Evolutionary conservation across 805 yeast species (phyloP), one percentile per base, ranked within the genome.

Genomic region (Schwanniomyces pseudopolymorphus): DNA sequence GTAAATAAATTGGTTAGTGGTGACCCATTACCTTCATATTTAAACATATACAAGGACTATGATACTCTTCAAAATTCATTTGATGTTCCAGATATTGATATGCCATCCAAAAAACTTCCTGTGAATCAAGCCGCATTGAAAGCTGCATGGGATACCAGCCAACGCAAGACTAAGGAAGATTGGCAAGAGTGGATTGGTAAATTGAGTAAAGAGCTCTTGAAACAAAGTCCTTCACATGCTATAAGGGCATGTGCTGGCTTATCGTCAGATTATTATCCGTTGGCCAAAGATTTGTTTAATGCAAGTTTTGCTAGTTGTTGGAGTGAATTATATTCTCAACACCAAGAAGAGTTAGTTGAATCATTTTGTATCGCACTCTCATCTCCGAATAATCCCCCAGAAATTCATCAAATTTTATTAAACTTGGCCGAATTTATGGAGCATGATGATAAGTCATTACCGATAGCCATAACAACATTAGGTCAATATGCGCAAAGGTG

Each of bases 131-230:
- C 73, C 33, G 78, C 80, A 0, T 72, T 94, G 56, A 85, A 88
- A 57, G 80, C 81, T 38, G 89, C 91, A 1, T 94, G 99, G 98
- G 96, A 90, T 55, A 86, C 96, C 22, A 80, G 87, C 20, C 92
- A 89, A 54, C 81, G 92, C 53, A 79, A 95, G 43, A 89, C 97
- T 0, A 84, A 84, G 55, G 98, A 91, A 56, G 99, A 94, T 55
- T 94, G 99, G 99, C 92, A 87, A 56, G 98, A 94, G 60, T 94
- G 99, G 99, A 83, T 90, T 53, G 80, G 96, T 48, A 75, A 94
- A 48, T 72, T 94, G 40, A 84, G 94, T 55, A 86, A 89, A 43
- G 97, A 90, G 59, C 65, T 94, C 27, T 70, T 94, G 52, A 89
- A 87, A 56, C 96, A 91, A 61, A 88, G 96, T 28, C 96, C 99